phyloP scores from a whole-genome alignment of 78 protist genomes.

The Chrysochromulina tobinii region DNA sequence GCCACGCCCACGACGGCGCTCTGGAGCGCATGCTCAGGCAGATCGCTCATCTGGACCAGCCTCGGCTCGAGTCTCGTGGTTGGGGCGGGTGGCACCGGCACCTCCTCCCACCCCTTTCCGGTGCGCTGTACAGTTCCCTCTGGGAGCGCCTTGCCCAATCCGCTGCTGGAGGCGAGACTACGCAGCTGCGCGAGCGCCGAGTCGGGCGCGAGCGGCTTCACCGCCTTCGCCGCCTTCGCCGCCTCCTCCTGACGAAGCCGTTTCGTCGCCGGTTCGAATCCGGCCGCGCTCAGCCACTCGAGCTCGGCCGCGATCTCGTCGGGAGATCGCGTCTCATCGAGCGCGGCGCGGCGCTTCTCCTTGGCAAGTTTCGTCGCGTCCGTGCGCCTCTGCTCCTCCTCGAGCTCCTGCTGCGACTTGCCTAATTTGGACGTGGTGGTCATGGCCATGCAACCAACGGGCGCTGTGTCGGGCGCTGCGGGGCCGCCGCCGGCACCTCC shows the following conservation, averaged over 20 bases:
- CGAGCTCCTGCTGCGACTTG: background rate
- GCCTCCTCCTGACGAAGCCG: background rate
- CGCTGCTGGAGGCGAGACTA: background rate
- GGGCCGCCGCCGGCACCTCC: background rate
- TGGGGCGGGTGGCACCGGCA: background rate
- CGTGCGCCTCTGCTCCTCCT: background rate
- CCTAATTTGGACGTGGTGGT: no score
- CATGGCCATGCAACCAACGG: background rate
- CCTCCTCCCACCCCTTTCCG: background rate
- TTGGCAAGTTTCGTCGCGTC: background rate
- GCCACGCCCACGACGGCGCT: background rate
- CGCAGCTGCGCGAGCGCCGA: background rate
- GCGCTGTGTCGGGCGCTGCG: background rate
- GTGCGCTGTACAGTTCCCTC: background rate
- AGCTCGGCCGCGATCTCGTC: background rate
- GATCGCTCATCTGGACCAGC: background rate
- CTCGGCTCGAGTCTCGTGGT: background rate
- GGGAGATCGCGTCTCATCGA: background rate
- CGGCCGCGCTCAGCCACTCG: background rate
- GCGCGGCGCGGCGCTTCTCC: background rate
- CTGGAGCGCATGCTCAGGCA: slow-evolving; percentile 21
- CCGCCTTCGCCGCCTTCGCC: background rate
- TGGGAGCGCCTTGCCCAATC: background rate
- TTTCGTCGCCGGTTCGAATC: background rate
- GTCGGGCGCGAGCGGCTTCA: background rate